Evolutionary conservation across 257 asterid genomes (phyloP).

Genomic region (Solanum medicagineum): DNA sequence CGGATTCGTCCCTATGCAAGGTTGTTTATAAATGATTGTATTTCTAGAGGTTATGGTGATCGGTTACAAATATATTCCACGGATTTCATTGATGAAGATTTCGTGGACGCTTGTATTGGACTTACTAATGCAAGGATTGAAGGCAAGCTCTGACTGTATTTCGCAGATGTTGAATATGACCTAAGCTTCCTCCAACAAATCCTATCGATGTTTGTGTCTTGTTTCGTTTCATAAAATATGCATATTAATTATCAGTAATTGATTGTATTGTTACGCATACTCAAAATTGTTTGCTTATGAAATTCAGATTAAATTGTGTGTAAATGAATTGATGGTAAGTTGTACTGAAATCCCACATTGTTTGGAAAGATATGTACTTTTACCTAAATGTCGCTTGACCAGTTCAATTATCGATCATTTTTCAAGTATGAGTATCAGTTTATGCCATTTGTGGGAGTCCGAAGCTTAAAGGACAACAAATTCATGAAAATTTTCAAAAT

Average conservation of each 20-base stretch:
- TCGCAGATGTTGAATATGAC: background rate
- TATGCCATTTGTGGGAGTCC: background rate
- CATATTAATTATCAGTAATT: background rate
- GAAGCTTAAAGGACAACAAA: no score
- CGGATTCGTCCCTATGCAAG: constrained; percentile 71
- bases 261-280: no score
- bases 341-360: background rate
- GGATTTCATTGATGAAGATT: constrained; percentile 69
- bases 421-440: background rate
- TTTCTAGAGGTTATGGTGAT: constrained; percentile 30
- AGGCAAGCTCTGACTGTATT: constrained; percentile 26
- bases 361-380: background rate
- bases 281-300: background rate
- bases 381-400: background rate
- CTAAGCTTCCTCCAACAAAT: background rate
- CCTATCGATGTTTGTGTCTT: background rate
- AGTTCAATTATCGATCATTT: background rate
- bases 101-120: constrained; percentile 84
- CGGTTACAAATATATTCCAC: constrained; percentile 69
- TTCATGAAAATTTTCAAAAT: no score
- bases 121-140: constrained; percentile 56
- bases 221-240: background rate
- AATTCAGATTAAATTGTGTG: background rate
- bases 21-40: constrained; percentile 46
- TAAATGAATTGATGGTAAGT: background rate